phyloP scores from a whole-genome alignment of 495 filamentous ascomycete species.

The Penicillium pancosmium region DNA sequence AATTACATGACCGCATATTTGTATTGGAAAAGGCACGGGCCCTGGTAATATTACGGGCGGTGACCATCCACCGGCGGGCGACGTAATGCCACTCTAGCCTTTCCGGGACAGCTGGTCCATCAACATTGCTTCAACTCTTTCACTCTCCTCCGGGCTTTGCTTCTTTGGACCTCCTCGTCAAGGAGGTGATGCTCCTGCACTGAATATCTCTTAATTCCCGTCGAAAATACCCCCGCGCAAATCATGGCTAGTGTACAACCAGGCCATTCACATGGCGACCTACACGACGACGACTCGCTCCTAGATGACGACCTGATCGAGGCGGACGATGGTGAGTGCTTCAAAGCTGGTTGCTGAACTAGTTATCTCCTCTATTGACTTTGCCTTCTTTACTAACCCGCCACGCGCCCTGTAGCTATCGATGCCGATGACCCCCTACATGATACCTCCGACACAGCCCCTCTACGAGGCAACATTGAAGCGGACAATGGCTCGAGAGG shows the following conservation, averaged over 20 bases:
- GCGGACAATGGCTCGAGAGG: slow-evolving; percentile 53
- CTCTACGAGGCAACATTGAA: slow-evolving; percentile 80
- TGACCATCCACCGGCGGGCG: slow-evolving; percentile 25
- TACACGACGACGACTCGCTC: slow-evolving; percentile 61
- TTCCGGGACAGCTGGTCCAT: slow-evolving; percentile 36
- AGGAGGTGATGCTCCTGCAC: slow-evolving; percentile 20
- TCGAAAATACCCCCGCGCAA: slow-evolving; percentile 20
- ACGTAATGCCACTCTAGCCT: slow-evolving; percentile 55
- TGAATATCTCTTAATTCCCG: slow-evolving; percentile 10
- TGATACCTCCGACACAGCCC: slow-evolving; percentile 68
- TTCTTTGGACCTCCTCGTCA: slow-evolving; percentile 7
- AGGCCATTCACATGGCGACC: slow-evolving; percentile 38
- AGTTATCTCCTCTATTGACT: background rate
- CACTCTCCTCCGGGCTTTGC: slow-evolving; percentile 9
- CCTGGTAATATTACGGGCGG: slow-evolving; percentile 11
- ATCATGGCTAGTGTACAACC: slow-evolving; percentile 51
- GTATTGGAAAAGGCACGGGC: background rate
- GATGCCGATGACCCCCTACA: slow-evolving; percentile 90
- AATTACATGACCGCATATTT: slow-evolving; percentile 1
- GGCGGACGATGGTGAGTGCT: slow-evolving; percentile 80
- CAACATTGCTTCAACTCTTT: slow-evolving; percentile 23
- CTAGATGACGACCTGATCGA: slow-evolving; percentile 92
- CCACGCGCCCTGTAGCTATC: slow-evolving; percentile 56
- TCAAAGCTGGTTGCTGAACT: background rate
- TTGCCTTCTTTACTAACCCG: slow-evolving; percentile 12